Percentiles rank a stretch among this genome's conserved stretches.
phyloP scores from a whole-genome alignment of 768 basidiomycete species.

The Pleurotus eryngii region DNA sequence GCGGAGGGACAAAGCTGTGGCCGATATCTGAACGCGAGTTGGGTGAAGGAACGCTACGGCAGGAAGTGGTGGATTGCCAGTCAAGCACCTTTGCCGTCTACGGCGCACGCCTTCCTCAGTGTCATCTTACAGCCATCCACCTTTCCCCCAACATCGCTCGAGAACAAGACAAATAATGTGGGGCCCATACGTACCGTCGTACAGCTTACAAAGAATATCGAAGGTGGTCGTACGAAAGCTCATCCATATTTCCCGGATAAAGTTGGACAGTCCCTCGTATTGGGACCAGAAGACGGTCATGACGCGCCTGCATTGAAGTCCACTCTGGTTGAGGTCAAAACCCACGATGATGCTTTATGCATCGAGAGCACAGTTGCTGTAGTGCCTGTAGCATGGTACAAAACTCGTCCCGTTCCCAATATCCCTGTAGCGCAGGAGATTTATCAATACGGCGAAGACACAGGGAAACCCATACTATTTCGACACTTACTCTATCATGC shows the following conservation, averaged over 20 bases:
- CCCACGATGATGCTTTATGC: slow-evolving; percentile 56
- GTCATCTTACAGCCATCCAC: slow-evolving; percentile 51
- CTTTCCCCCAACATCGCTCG: slow-evolving; percentile 26
- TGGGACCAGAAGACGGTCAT: slow-evolving; percentile 43
- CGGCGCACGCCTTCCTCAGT: slow-evolving; percentile 75
- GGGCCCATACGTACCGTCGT: slow-evolving; percentile 71
- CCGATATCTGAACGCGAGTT: slow-evolving; percentile 80
- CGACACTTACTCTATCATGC: slow-evolving; percentile 69
- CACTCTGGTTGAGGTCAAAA: slow-evolving; percentile 45
- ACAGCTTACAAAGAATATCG: slow-evolving; percentile 75
- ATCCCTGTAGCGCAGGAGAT: slow-evolving; percentile 8
- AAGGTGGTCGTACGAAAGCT: slow-evolving; percentile 69
- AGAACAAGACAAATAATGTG: slow-evolving; percentile 3
- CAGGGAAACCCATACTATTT: slow-evolving; percentile 45
- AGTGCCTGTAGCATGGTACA: slow-evolving; percentile 26
- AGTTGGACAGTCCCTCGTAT: slow-evolving; percentile 49
- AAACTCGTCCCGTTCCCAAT: neutral
- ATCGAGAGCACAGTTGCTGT: slow-evolving; percentile 60
- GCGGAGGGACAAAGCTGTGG: slow-evolving; percentile 19
- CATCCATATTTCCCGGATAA: slow-evolving; percentile 69
- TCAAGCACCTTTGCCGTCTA: slow-evolving; percentile 72
- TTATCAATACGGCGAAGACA: slow-evolving; percentile 15
- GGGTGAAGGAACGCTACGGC: slow-evolving; percentile 75
- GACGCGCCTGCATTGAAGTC: slow-evolving; percentile 47
- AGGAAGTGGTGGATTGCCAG: slow-evolving; percentile 83